A percentile compares a stretch with the other conserved stretches of the same genome.
These are phyloP conservation scores for Mimosa bimucronata DNA, from an alignment of 306 rosid species.

Conservation along the genomic window DNA sequence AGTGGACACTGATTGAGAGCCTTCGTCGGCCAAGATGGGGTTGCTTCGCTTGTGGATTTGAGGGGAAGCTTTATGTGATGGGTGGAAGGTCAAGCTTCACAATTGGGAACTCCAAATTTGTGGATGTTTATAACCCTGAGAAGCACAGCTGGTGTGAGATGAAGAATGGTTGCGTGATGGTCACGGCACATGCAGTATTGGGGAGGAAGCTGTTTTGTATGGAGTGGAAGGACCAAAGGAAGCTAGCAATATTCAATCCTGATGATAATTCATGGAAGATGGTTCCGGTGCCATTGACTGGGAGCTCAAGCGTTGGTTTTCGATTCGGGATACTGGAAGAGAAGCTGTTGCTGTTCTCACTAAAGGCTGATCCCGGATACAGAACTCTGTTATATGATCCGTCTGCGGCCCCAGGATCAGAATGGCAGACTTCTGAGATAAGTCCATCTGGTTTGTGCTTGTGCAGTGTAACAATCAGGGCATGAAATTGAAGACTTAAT, in stretches of 20 bases:
- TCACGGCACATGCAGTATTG: constrained; percentile 85
- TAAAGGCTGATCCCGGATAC: constrained; percentile 60
- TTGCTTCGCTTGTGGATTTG: constrained; percentile 89
- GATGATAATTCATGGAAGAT: constrained; percentile 78
- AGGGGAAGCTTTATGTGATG: constrained; percentile 93
- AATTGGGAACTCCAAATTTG: constrained; percentile 86
- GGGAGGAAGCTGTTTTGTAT: constrained; percentile 82
- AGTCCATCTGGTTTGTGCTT: constrained; percentile 84
- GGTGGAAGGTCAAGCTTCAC: constrained; percentile 97
- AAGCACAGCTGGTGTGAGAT: constrained; percentile 77
- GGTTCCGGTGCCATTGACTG: constrained; percentile 81
- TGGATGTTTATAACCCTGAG: constrained; percentile 79
- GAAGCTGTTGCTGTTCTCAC: constrained; percentile 74
- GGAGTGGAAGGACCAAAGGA: constrained; percentile 99
- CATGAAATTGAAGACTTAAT: constrained; percentile 46
- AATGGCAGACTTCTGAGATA: constrained; percentile 79
- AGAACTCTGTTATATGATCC: constrained; percentile 84
- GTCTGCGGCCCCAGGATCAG: constrained; percentile 72
- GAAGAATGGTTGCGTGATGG: constrained; percentile 99
- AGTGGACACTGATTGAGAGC: constrained; percentile 78
- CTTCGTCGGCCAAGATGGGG: constrained; percentile 96
- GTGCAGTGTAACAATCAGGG: constrained; percentile 81
- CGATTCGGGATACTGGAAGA: constrained; percentile 75
- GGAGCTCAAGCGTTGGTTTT: constrained; percentile 76
- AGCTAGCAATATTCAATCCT: constrained; percentile 72